A percentile compares a stretch with the other conserved stretches of the same genome.
These are phyloP conservation scores for Blastobotrys malaysiensis DNA, from an alignment of 1,139 yeast genomes.

Conservation along the genomic window DNA sequence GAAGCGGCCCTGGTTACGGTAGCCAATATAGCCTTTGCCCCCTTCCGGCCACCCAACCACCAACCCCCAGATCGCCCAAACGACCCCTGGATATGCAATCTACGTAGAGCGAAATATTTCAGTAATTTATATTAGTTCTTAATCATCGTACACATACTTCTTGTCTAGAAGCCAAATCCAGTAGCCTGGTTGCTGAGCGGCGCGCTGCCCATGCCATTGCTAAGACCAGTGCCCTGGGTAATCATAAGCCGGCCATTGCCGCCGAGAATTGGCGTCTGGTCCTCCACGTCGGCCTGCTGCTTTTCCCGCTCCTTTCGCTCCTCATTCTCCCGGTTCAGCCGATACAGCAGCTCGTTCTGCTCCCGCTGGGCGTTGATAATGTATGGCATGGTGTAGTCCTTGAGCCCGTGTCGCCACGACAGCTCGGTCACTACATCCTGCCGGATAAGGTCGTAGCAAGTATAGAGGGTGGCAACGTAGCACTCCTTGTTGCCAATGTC, in stretches of 20 bases:
- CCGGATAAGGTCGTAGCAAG: constrained; percentile 75
- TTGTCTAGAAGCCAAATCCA: constrained; percentile 6
- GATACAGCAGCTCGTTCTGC: constrained; percentile 61
- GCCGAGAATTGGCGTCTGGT: constrained; percentile 36
- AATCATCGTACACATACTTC: not conserved
- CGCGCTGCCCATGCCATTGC: constrained; percentile 16
- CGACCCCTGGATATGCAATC: not conserved
- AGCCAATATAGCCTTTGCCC: not conserved
- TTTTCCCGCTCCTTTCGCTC: constrained; percentile 60
- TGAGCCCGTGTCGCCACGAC: constrained; percentile 84
- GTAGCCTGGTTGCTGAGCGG: constrained; percentile 10
- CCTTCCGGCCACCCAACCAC: not conserved
- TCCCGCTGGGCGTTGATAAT: constrained; percentile 75
- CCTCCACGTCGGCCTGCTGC: constrained; percentile 46
- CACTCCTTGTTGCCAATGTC: constrained; percentile 97
- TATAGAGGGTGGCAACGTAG: constrained; percentile 81
- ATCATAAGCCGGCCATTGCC: constrained; percentile 29
- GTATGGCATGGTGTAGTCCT: constrained; percentile 83
- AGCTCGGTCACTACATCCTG: constrained; percentile 84
- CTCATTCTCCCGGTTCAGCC: constrained; percentile 63
- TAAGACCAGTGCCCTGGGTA: constrained; percentile 30
- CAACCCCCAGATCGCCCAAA: no score
- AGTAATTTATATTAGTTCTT: not conserved
- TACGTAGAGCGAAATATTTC: not conserved
- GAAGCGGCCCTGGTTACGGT: not conserved